Evolutionary conservation across 805 yeast genomes (phyloP).

Genomic region (Yarrowia sp.): DNA sequence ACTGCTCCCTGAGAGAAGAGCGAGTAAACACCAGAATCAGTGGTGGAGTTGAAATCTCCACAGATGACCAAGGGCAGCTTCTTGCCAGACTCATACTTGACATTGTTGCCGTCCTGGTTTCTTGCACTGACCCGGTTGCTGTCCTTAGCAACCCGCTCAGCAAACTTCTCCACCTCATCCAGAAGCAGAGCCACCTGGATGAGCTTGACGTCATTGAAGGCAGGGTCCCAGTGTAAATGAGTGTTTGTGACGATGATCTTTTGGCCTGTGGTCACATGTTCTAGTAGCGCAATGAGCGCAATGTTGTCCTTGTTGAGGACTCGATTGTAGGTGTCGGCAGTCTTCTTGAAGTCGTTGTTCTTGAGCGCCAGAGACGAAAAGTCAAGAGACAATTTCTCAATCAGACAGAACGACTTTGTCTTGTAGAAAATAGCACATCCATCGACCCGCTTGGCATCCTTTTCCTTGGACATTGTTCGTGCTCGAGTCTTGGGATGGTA

Average conservation of each 20-base stretch:
- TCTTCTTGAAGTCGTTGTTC: constrained; percentile 76
- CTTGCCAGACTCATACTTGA: constrained; percentile 44
- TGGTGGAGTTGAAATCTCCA: constrained; percentile 92
- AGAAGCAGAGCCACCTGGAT: constrained; percentile 89
- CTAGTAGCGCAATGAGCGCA: constrained; percentile 72
- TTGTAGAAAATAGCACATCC: constrained; percentile 96
- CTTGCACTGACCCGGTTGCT: constrained; percentile 9
- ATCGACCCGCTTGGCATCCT: constrained; percentile 86
- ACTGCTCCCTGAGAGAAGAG: constrained; percentile 77
- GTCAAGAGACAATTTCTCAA: constrained; percentile 73
- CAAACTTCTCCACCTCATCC: constrained; percentile 74
- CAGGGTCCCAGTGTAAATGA: constrained; percentile 98
- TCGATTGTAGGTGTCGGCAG: constrained; percentile 92
- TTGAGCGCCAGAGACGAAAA: constrained; percentile 53
- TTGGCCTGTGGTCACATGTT: constrained; percentile 69
- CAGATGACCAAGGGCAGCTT: constrained; percentile 77
- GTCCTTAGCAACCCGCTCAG: constrained; percentile 45
- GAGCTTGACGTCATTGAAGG: constrained; percentile 90
- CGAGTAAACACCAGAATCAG: constrained; percentile 88
- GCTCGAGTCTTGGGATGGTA: constrained; percentile 90
- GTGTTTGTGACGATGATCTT: constrained; percentile 77
- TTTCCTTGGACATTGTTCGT: constrained; percentile 65
- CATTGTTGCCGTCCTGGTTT: constrained; percentile 32
- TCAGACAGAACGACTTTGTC: constrained; percentile 60
- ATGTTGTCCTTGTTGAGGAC: constrained; percentile 94